phyloP scores from a whole-genome alignment of 495 filamentous ascomycete species.

The Aspergillus heteromorphus region DNA sequence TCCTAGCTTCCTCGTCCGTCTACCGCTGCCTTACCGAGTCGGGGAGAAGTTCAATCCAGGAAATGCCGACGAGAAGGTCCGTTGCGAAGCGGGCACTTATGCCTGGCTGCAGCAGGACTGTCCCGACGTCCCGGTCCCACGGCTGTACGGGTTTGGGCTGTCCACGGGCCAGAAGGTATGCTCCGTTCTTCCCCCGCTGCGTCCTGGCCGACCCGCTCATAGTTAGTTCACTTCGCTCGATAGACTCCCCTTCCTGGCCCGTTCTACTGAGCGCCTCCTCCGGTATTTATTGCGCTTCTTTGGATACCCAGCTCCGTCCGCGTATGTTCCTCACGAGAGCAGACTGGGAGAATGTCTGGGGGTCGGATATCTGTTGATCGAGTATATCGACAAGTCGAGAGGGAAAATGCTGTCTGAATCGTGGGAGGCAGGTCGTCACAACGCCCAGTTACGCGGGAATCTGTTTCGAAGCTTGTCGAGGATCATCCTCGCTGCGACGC shows the following conservation, averaged over 20 bases:
- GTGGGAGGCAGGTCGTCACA: slow-evolving; percentile 16
- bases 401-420: slow-evolving; percentile 32
- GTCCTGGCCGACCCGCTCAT: not conserved
- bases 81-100: not conserved
- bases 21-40: slow-evolving; percentile 29
- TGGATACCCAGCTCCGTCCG: slow-evolving; percentile 18
- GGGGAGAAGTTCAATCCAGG: slow-evolving; percentile 22
- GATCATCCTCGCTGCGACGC: slow-evolving; percentile 24
- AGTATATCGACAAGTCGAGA: slow-evolving; percentile 22
- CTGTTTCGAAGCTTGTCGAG: slow-evolving; percentile 27
- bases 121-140: not conserved
- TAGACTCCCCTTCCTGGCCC: slow-evolving; percentile 19
- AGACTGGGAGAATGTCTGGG: not conserved
- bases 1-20: slow-evolving; percentile 16
- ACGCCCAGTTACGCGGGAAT: slow-evolving; percentile 15
- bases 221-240: slow-evolving; percentile 25
- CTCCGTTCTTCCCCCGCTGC: too few species aligned
- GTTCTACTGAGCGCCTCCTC: slow-evolving; percentile 16
- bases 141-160: slow-evolving; percentile 19
- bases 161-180: slow-evolving; percentile 21
- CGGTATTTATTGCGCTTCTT: slow-evolving; percentile 15
- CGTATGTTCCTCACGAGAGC: slow-evolving; percentile 19
- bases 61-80: not conserved
- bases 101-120: not conserved
- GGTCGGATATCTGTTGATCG: slow-evolving; percentile 30